A percentile compares a stretch with the other conserved stretches of the same genome.
Evolutionary conservation across 192 early-diverging fungal genomes (phyloP).

Genomic region (Ramicandelaber brevisporus): DNA sequence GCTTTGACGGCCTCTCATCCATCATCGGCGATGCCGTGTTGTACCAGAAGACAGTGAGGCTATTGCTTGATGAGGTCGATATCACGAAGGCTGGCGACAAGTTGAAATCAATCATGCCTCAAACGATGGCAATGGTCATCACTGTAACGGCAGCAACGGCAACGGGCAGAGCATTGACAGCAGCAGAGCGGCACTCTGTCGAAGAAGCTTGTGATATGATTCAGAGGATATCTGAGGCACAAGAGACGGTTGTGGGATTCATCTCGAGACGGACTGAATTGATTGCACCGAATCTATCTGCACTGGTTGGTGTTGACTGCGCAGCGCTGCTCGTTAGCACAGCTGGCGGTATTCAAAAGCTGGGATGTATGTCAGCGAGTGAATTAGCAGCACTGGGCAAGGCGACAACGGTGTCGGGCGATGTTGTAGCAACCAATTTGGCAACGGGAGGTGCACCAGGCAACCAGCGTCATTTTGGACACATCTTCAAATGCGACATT

Average conservation of each 20-base stretch:
- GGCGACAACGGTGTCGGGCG: slow-evolving; percentile 35
- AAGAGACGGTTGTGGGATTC: slow-evolving; percentile 35
- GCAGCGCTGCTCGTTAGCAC: slow-evolving; percentile 80
- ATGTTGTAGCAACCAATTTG: no score
- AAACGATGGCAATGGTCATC: slow-evolving; percentile 71
- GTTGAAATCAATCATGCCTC: slow-evolving; percentile 50
- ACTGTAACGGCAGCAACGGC: slow-evolving; percentile 76
- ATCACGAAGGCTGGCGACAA: slow-evolving; percentile 58
- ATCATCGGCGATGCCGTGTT: neutral
- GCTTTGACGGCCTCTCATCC: neutral
- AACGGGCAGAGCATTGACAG: slow-evolving; percentile 30
- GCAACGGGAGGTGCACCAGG: slow-evolving; percentile 26
- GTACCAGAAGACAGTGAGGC: no score
- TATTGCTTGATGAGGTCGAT: slow-evolving; percentile 58
- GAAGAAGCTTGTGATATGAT: slow-evolving; percentile 56
- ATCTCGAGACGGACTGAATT: slow-evolving; percentile 76
- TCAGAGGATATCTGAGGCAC: neutral
- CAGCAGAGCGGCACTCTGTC: slow-evolving; percentile 31
- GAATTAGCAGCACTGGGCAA: slow-evolving; percentile 17
- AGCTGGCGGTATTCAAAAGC: slow-evolving; percentile 61
- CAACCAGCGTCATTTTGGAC: slow-evolving; percentile 51
- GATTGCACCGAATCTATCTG: slow-evolving; percentile 83
- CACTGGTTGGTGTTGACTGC: slow-evolving; percentile 54
- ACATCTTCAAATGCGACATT: slow-evolving; percentile 52
- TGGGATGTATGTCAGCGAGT: slow-evolving; percentile 63